These are phyloP conservation scores for Thuidium tamariscinum DNA, from an alignment of 225 moss, liverwort and hornwort genomes.

Conservation along the genomic window DNA sequence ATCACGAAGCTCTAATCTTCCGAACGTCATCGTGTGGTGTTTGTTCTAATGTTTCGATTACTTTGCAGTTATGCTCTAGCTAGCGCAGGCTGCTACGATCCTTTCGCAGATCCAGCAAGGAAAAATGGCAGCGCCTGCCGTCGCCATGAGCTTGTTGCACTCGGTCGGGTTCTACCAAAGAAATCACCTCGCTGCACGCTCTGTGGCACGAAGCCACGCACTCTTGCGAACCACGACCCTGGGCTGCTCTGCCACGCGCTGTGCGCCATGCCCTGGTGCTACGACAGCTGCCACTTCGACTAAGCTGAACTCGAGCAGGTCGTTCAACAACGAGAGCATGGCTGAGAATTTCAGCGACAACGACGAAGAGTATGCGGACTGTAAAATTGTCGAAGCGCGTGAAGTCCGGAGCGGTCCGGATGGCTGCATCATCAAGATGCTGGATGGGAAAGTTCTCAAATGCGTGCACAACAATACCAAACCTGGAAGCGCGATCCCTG, in stretches of 20 bases:
- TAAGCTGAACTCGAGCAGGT: slow-evolving; percentile 68
- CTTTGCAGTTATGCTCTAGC: not conserved
- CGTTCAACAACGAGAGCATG: slow-evolving; percentile 74
- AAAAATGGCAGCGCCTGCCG: slow-evolving; percentile 19
- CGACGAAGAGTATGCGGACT: slow-evolving; percentile 72
- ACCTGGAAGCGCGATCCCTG: slow-evolving; percentile 36
- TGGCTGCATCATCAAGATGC: slow-evolving; percentile 76
- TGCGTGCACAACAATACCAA: slow-evolving; percentile 62
- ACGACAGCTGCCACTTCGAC: not conserved
- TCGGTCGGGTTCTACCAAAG: not conserved
- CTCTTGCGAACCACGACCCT: not conserved
- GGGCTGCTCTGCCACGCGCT: not conserved
- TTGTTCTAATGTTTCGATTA: not conserved
- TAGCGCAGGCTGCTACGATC: not conserved
- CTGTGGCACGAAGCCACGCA: not conserved
- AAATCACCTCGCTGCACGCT: not conserved
- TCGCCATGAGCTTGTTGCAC: slow-evolving; percentile 21
- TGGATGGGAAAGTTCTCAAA: slow-evolving; percentile 60
- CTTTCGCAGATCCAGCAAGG: not conserved
- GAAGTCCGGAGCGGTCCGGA: slow-evolving; percentile 71
- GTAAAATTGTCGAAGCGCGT: slow-evolving; percentile 60
- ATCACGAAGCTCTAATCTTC: not conserved
- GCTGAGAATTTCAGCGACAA: slow-evolving; percentile 76
- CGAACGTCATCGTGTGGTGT: not conserved
- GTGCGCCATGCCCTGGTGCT: not conserved